These are phyloP conservation scores for Wickerhamomyces ciferrii DNA, from an alignment of 805 yeast species.

Conservation along the genomic window DNA sequence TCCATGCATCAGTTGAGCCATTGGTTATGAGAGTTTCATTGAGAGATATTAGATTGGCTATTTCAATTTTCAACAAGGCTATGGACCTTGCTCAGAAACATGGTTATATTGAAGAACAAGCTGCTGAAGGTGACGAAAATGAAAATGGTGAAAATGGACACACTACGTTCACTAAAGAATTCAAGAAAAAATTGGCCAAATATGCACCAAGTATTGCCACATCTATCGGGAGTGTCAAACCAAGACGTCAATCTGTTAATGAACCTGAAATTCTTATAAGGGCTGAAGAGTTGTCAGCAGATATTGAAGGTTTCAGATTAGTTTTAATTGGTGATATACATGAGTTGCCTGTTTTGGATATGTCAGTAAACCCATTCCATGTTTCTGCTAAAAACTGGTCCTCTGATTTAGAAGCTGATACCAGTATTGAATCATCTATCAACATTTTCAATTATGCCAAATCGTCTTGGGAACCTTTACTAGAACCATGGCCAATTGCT, in stretches of 20 bases:
- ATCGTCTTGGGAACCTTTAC: constrained; percentile 91
- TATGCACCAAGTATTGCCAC: constrained; percentile 67
- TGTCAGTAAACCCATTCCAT: constrained; percentile 66
- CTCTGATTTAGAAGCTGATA: constrained; percentile 66
- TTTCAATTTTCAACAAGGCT: constrained; percentile 68
- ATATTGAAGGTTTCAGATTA: constrained; percentile 70
- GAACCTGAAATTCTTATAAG: constrained; percentile 42
- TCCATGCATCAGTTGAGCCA: constrained; percentile 75
- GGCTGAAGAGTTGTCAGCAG: constrained; percentile 64
- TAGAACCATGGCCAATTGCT: constrained; percentile 84
- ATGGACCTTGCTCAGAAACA: constrained; percentile 37
- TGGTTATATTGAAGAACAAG: constrained; percentile 14
- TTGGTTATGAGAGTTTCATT: constrained; percentile 75
- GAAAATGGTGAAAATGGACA: constrained; percentile 10
- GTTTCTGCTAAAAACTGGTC: constrained; percentile 80
- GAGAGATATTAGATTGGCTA: constrained; percentile 79
- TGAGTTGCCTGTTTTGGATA: constrained; percentile 82
- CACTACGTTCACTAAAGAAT: constrained; percentile 53
- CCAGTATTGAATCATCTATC: constrained; percentile 57
- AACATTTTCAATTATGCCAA: constrained; percentile 84
- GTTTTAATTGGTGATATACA: constrained; percentile 88
- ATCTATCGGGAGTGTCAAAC: constrained; percentile 34
- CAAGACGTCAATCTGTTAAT: constrained; percentile 12
- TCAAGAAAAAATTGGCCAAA: constrained; percentile 51
- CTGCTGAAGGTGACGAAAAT: constrained; percentile 14